A percentile compares a stretch with the other conserved stretches of the same genome.
phyloP scores from a whole-genome alignment of 495 filamentous ascomycete genomes.

The Polyplosphaeria fusca region DNA sequence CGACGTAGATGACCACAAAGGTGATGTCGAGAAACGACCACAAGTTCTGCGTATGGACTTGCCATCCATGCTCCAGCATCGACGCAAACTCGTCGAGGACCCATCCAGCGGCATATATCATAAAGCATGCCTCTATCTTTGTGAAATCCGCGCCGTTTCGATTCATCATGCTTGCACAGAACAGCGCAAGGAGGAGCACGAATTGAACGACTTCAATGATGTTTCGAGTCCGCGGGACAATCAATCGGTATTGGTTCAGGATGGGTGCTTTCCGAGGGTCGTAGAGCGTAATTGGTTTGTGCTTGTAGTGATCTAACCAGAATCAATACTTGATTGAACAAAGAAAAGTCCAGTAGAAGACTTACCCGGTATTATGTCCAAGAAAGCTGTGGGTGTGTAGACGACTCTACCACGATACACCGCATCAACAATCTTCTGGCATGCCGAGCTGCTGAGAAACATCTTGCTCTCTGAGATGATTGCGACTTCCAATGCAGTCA shows the following conservation, averaged over 20 bases:
- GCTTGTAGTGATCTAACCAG: constrained; percentile 74
- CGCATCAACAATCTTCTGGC: constrained; percentile 66
- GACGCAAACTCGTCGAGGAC: constrained; percentile 69
- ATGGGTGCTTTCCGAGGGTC: constrained; percentile 61
- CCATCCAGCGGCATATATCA: constrained; percentile 67
- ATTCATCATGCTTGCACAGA: constrained; percentile 61
- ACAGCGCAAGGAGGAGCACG: constrained; percentile 57
- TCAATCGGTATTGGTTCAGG: constrained; percentile 71
- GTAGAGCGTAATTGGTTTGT: constrained; percentile 67
- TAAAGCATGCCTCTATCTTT: constrained; percentile 56
- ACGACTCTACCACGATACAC: constrained; percentile 65
- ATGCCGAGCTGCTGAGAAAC: constrained; percentile 65
- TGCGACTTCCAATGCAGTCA: constrained; percentile 67
- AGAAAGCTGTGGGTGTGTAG: constrained; percentile 66
- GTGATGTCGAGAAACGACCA: constrained; percentile 75
- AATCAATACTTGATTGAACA: too few relatives aligned
- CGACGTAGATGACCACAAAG: constrained; percentile 59
- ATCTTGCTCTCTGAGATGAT: constrained; percentile 65
- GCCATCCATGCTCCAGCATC: constrained; percentile 69
- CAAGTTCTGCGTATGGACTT: constrained; percentile 72
- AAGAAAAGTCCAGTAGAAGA: too few relatives aligned
- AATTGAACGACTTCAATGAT: constrained; percentile 67
- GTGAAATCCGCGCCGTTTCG: constrained; percentile 51
- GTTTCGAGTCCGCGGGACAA: constrained; percentile 67
- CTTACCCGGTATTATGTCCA: constrained; percentile 70